Conservation (phyloP, 2,329 filamentous ascomycete species). For the Chaetomiaceae sp. region DNA sequence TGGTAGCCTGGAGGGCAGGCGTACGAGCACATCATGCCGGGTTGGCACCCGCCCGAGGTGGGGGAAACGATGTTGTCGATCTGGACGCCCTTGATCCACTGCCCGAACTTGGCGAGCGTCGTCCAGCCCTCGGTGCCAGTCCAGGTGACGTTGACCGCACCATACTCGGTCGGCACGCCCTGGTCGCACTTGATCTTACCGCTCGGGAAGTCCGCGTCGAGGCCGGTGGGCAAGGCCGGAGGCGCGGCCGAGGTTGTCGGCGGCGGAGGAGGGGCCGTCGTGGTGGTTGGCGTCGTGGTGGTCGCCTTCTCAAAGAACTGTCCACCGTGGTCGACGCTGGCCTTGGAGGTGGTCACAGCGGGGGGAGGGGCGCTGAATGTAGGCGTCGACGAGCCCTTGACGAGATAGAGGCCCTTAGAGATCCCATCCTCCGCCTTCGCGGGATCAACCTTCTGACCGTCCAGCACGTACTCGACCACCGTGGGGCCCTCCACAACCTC, state of each 20-base stretch:
- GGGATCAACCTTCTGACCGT: slow-evolving; percentile 54
- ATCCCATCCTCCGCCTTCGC: slow-evolving; percentile 67
- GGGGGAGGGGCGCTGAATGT: slow-evolving; percentile 42
- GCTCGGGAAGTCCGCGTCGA: slow-evolving; percentile 67
- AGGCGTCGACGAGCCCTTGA: slow-evolving; percentile 54
- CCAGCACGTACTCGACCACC: slow-evolving; percentile 63
- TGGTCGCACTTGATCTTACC: slow-evolving; percentile 62
- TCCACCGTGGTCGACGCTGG: slow-evolving; percentile 34
- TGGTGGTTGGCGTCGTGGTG: slow-evolving; percentile 25
- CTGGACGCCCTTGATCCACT: slow-evolving; percentile 42
- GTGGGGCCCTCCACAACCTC: slow-evolving; percentile 47
- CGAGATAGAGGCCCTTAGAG: slow-evolving; percentile 61
- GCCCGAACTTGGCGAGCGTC: slow-evolving; percentile 63
- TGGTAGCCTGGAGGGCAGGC: slow-evolving; percentile 86
- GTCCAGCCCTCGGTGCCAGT: slow-evolving; percentile 68
- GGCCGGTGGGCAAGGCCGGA: slow-evolving; percentile 38
- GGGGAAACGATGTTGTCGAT: slow-evolving; percentile 63
- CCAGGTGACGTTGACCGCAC: slow-evolving; percentile 65
- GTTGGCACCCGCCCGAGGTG: slow-evolving; percentile 53
- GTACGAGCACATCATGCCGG: slow-evolving; percentile 79
- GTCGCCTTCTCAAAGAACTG: slow-evolving; percentile 47
- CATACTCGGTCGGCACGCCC: slow-evolving; percentile 79
- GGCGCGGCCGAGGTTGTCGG: slow-evolving; percentile 11
- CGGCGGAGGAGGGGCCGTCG: slow-evolving; percentile 22
- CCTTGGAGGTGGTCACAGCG: slow-evolving; percentile 29